Evolutionary conservation across 345 rosid genomes (phyloP), one percentile per base, ranked within the genome.

Genomic region (Pugionium dolabratum): DNA sequence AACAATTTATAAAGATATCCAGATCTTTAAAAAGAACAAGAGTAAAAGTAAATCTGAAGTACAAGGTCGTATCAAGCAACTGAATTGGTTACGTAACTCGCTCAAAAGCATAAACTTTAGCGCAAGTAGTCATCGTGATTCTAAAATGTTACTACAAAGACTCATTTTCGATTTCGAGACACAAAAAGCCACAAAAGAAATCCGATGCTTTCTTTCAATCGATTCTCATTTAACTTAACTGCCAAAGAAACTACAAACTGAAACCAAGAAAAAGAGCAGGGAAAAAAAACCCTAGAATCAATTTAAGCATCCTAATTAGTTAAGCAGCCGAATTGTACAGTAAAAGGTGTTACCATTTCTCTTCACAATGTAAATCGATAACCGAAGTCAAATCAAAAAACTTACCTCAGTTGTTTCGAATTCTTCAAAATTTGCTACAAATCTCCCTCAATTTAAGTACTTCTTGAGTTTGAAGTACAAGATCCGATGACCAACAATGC

Each of bases 361-460:
- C 31, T 62, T 32, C 9, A 47, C 51, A 63, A 70, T 63, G 64
- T 39, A 56, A 57, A 47, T 31, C 70, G 27, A 63, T 25, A 47
- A 64, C 44, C n/a, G 1, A 63, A 71, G 64, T 64, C 59, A 52
- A 61, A 64, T 57, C 71, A 64, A 28, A 49, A 27, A 30, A 29
- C 37, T 28, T 6, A 72, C 71, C 66, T 56, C 34, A 9, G 2
- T 55, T 30, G 3, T 27, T 36, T 4, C 3, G 2, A 29, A 62
- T 25, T 32, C 27, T 11, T 65, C 63, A 0, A 55, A 30, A 7
- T 40, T 49, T 26, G 2, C 32, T 7, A 44, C 3, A 7, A 63
- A 56, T 55, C 34, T 62, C 61, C 1, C 30, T 54, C 30, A 25
- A 7, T 54, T 56, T 4, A 51, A 55, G 53, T 37, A 27, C 31